These are phyloP conservation scores for Yamadazyma siamensis DNA, from an alignment of 1,139 yeast species.

Conservation along the genomic window DNA sequence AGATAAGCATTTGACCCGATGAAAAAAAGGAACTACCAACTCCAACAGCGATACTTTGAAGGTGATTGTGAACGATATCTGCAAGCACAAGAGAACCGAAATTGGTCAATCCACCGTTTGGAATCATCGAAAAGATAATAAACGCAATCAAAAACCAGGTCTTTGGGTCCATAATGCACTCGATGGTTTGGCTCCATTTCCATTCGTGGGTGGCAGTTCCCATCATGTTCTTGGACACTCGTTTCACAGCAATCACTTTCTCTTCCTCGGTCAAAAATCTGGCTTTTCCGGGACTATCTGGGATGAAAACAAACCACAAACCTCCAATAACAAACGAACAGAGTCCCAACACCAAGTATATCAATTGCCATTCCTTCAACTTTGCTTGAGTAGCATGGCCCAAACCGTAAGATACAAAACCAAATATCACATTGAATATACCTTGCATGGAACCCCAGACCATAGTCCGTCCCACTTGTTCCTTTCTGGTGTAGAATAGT, in stretches of 20 bases:
- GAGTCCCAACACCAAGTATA: conserved; percentile 8
- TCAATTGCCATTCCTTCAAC: conserved; percentile 15
- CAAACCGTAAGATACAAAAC: conserved; percentile 14
- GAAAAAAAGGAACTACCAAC: conserved; percentile 47
- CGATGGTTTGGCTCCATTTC: conserved; percentile 40
- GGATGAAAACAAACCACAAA: conserved; percentile 9
- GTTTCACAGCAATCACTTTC: conserved; percentile 14
- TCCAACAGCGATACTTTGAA: conserved; percentile 49
- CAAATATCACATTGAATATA: conserved; percentile 15
- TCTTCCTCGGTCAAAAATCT: conserved; percentile 24
- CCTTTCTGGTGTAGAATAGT: conserved; percentile 12
- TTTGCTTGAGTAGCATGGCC: conserved; percentile 11
- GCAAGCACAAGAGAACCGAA: conserved; percentile 43
- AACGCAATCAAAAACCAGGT: conserved; percentile 44
- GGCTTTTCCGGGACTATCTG: conserved; percentile 15
- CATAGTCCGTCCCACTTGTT: conserved; percentile 14
- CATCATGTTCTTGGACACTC: conserved; percentile 21
- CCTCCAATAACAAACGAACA: conserved; percentile 11
- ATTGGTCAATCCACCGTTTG: conserved; percentile 38
- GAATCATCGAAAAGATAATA: conserved; percentile 39
- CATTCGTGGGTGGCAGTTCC: conserved; percentile 44
- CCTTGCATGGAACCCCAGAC: conserved; percentile 13
- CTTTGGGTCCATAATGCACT: conserved; percentile 45
- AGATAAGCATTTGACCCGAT: conserved; percentile 10
- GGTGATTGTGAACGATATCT: conserved; percentile 21